phyloP scores from a whole-genome alignment of 1,284 basidiomycete species.

The Apiotrichum mycotoxinovorans region DNA sequence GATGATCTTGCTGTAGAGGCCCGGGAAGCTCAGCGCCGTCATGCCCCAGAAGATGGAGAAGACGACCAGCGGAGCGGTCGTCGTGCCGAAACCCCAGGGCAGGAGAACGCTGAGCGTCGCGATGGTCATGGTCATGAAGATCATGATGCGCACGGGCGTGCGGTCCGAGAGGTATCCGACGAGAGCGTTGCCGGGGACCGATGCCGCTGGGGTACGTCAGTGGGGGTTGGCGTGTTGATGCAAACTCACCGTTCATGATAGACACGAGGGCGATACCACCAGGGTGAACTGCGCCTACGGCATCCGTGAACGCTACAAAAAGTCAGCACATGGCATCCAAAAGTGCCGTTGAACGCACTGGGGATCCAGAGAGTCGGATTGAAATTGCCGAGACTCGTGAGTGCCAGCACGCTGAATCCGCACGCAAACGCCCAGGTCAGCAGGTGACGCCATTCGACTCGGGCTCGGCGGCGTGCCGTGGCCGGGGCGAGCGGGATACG shows the following conservation, averaged over 20 bases:
- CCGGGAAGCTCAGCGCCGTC: conserved; percentile 29
- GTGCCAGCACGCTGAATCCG: conserved; percentile 31
- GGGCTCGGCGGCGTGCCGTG: conserved; percentile 21
- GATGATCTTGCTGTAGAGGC: conserved; percentile 9
- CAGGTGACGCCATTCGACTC: conserved; percentile 29
- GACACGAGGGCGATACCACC: conserved; percentile 43
- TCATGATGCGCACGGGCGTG: conserved; percentile 29
- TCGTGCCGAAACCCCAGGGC: conserved; percentile 47
- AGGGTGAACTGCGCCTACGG: conserved; percentile 34
- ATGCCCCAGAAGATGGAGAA: conserved; percentile 36
- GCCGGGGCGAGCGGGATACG: conserved; percentile 33
- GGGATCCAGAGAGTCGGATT: conserved; percentile 40
- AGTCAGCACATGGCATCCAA: neutral
- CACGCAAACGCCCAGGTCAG: conserved; percentile 25
- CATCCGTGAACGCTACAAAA: conserved; percentile 37
- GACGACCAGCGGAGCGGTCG: conserved; percentile 23
- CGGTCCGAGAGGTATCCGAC: conserved; percentile 44
- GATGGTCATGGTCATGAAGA: conserved; percentile 35
- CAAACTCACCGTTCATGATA: conserved; percentile 44
- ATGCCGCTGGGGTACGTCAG: conserved; percentile 25
- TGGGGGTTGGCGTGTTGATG: no score
- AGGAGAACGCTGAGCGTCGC: conserved; percentile 38
- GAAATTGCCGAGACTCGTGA: conserved; percentile 47
- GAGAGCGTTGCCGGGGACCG: conserved; percentile 38
- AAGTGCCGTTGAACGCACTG: neutral